A percentile compares a stretch with the other conserved stretches of the same genome.
Conservation (phyloP, 2,329 filamentous ascomycete genomes). For the Neoscytalidium dimidiatum region DNA sequence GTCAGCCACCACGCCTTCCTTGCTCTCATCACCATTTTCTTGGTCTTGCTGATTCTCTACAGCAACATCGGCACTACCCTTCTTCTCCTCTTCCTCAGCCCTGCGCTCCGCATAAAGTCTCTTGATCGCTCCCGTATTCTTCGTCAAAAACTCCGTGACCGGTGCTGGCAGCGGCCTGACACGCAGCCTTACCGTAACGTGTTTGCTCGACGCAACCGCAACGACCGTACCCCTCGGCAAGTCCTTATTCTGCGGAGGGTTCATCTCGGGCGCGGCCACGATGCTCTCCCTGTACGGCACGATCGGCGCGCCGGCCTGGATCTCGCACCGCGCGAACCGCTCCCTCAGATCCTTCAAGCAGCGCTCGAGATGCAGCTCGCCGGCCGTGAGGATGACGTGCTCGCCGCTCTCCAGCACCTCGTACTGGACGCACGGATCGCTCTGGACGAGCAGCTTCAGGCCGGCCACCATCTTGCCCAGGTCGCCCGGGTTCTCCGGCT, state of each 20-base stretch:
- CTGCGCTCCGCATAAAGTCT: constrained; percentile 72
- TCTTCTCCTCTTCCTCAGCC: constrained; percentile 46
- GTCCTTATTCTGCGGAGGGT: constrained; percentile 80
- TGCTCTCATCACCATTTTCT: constrained; percentile 51
- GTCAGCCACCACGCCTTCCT: constrained; percentile 42
- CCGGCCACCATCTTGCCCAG: constrained; percentile 94
- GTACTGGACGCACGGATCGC: constrained; percentile 94
- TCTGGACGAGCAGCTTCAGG: constrained; percentile 83
- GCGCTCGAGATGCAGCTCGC: constrained; percentile 89
- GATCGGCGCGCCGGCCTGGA: constrained; percentile 90
- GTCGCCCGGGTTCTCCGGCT: constrained; percentile 86
- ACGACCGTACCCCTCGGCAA: constrained; percentile 81
- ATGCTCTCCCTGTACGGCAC: constrained; percentile 96
- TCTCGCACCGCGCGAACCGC: constrained; percentile 89
- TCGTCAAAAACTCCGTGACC: constrained; percentile 83
- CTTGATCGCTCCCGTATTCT: constrained; percentile 78
- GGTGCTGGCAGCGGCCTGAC: constrained; percentile 76
- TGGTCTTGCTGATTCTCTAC: constrained; percentile 38
- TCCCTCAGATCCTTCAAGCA: constrained; percentile 93
- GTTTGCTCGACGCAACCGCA: constrained; percentile 78
- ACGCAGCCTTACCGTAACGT: constrained; percentile 73
- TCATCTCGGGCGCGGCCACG: constrained; percentile 86
- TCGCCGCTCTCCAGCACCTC: constrained; percentile 91
- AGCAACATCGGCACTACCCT: constrained; percentile 36
- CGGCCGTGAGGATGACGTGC: constrained; percentile 91